A percentile compares a stretch with the other conserved stretches of the same genome.
phyloP scores from a whole-genome alignment of 2,329 filamentous ascomycete species.

The Phoma sp. region DNA sequence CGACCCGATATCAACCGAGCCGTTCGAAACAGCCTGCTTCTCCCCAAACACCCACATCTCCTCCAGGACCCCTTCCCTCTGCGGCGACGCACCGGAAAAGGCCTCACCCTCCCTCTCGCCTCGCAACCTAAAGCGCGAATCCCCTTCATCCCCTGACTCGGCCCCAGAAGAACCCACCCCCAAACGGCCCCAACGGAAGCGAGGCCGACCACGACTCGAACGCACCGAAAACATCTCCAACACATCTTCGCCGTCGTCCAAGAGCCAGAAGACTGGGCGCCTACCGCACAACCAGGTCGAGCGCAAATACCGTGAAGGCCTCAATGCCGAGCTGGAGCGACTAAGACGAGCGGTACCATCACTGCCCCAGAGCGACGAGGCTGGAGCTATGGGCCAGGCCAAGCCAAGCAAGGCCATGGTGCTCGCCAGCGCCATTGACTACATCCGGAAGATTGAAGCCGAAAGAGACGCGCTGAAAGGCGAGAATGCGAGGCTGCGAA shows the following conservation, averaged over 20 bases:
- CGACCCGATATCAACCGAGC: conserved; percentile 21
- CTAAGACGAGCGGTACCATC: conserved; percentile 37
- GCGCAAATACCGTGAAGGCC: conserved; percentile 36
- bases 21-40: conserved; percentile 24
- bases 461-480: conserved; percentile 36
- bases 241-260: conserved; percentile 21
- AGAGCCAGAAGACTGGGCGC: conserved; percentile 28
- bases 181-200: conserved; percentile 38
- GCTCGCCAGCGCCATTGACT: conserved; percentile 41
- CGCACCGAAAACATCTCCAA: conserved; percentile 28
- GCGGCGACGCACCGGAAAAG: conserved; percentile 36
- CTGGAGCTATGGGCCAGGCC: conserved; percentile 32
- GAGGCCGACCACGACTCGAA: conserved; percentile 42
- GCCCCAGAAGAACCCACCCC: conserved; percentile 29
- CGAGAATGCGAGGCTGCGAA: conserved; percentile 37
- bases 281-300: conserved; percentile 47
- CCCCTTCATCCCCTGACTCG: conserved; percentile 28
- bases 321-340: conserved; percentile 41
- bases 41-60: conserved; percentile 24
- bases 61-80: conserved; percentile 44
- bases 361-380: conserved; percentile 38
- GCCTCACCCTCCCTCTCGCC: conserved; percentile 34
- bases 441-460: conserved; percentile 38
- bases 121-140: conserved; percentile 39
- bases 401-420: conserved; percentile 46